Evolutionary conservation across 805 yeast genomes (phyloP), one percentile per base, ranked within the genome.

Genomic region (Zygotorulaspora chibaensis): DNA sequence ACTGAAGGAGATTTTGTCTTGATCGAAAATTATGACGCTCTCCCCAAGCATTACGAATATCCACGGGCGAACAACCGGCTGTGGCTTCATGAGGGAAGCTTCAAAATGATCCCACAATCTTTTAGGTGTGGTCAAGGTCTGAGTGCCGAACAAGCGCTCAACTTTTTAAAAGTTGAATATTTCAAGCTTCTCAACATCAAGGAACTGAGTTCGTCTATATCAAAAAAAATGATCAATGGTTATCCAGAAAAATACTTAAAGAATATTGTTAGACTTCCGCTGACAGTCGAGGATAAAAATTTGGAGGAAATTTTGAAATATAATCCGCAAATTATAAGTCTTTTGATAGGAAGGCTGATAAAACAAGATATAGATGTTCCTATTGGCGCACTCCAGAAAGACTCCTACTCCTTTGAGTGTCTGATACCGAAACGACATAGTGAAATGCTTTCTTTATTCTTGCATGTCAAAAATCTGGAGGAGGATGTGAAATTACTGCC

Each of bases 1-100:
- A 70, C 73, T 1, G 83, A 77, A 38, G 79, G 81, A 7, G 87
- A 83, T 47, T 73, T 76, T 38, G 41, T 81, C 8, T 56, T 82
- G 37, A 69, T 76, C 8, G 82, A 78, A 48, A 70, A 75, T 1
- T 67, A 73, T 30, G 75, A 78, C 3, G 45, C 51, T 1, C 47
- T 79, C 2, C 80, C 81, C 0, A 64, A 65, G 4, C 67, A 63
- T 6, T 79, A 79, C 1, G 68, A 63, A 15, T 68, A 63, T 42
- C 72, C 82, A 0, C 55, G 63, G 12, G 56, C 58, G 1, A 58
- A 55, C 38, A 79, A 80, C 55, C 63, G 86, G 45, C 59, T 74
- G 2, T 80, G 85, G 85, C 50, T 79, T 8, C 69, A 74, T 43
- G 58, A 68, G 36, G 74, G 74, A 2, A 52, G 61, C 16, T 55